These are phyloP conservation scores for Neonectria punicea DNA, from an alignment of 2,329 filamentous ascomycete species.

Conservation along the genomic window DNA sequence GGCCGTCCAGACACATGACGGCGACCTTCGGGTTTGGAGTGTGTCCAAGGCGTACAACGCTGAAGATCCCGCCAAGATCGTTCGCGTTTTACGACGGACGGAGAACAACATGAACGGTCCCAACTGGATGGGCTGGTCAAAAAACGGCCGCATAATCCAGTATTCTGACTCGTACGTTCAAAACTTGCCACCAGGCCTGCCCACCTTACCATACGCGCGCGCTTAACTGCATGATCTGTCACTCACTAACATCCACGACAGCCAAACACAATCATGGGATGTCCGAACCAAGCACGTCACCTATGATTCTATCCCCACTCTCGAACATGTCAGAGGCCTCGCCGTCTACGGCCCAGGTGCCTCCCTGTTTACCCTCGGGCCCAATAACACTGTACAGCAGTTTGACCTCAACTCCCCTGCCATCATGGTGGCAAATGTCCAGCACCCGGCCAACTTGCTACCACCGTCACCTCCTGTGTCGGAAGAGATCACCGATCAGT, in stretches of 20 bases:
- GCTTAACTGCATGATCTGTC: constrained; percentile 52
- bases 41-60: constrained; percentile 81
- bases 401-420: constrained; percentile 90
- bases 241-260: constrained; percentile 54
- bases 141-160: constrained; percentile 95
- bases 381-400: constrained; percentile 90
- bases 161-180: constrained; percentile 84
- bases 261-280: constrained; percentile 95
- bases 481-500: constrained; percentile 72
- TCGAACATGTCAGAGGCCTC: constrained; percentile 82
- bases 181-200: constrained; percentile 35
- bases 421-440: constrained; percentile 84
- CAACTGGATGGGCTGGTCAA: constrained; percentile 99
- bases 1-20: constrained; percentile 89
- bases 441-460: constrained; percentile 82
- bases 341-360: constrained; percentile 91
- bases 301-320: constrained; percentile 86
- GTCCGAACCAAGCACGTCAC: constrained; percentile 98
- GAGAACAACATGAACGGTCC: constrained; percentile 79
- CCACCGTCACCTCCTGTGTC: constrained; percentile 87
- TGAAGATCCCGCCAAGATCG: constrained; percentile 85
- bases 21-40: constrained; percentile 95
- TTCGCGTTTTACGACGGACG: constrained; percentile 83
- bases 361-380: constrained; percentile 90
- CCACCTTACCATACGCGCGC: constrained; percentile 54